Base-by-base conservation (phyloP, 164 flowering plant genomes). In the Tinospora cordifolia region DNA sequence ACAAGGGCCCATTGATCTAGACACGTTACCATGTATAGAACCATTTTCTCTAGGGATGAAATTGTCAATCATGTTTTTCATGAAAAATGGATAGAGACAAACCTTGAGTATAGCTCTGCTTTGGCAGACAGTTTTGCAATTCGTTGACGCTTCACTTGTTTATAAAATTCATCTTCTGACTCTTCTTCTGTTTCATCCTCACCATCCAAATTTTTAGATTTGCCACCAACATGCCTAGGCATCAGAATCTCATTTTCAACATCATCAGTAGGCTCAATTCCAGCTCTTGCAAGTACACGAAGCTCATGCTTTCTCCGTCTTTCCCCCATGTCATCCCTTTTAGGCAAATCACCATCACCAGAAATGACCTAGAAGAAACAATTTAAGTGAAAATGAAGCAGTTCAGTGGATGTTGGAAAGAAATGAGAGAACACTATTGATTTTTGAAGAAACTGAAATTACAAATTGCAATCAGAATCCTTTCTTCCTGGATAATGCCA, bases 311-410 rank as follows among this genome's bases (percentile, higher is more conserved):
- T 91, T 76, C 89, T 84, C 73, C 98, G 78, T 83, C 97, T 87
- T 82, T 89, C 97, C 72, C 99, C 98, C 72, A 95, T 83, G 75
- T 92, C 96, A 77, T 91, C 98, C 74, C 96, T 87, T 79, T 67
- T 74, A 24, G 94, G 90, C 75, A 92, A 76, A 84, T 95, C 99
- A 68, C 82, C 97, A 78, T 95, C 98, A 69, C 99, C 98, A 75
- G 97, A 89, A 62, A 86, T 72, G 67, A 84, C 75, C 97, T 90
- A 27, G 41, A 63, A 74, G 36, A 68, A 14, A 34, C 26, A 30
- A 66, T 47, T 47, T 25, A 54, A 49, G 10, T 3, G 6, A 6
- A 46, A 21, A 30, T 60, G 22, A 71, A 6, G 8, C 17, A 51
- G 21, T 6, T 51, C 1, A 51, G 59, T 51, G 24, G 21, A 5